Evolutionary conservation across 371 early-diverging fungal species (phyloP).

Genomic region (Rhizopus delemar): DNA sequence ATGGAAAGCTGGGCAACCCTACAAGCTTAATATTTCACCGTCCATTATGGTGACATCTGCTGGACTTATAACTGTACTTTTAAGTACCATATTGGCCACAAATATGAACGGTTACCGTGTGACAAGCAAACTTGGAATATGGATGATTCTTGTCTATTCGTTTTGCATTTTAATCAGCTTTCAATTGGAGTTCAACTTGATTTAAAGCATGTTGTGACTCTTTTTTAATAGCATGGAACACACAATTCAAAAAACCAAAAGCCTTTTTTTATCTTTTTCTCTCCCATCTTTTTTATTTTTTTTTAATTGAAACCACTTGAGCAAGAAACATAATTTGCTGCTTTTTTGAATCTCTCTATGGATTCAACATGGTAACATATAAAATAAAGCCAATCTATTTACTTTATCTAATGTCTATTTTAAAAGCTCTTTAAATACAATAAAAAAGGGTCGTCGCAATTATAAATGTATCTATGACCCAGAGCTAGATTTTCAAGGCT

Average conservation of each 20-base stretch:
- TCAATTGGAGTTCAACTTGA: slow-evolving; percentile 39
- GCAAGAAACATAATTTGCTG: not conserved
- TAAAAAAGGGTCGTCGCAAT: slow-evolving; percentile 37
- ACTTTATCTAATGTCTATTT: not conserved
- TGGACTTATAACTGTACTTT: slow-evolving; percentile 52
- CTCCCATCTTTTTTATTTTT: slow-evolving; percentile 1
- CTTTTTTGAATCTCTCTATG: slow-evolving; percentile 32
- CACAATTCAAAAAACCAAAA: not conserved
- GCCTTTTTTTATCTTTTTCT: slow-evolving; percentile 1
- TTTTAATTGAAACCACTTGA: not conserved
- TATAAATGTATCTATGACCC: slow-evolving; percentile 50
- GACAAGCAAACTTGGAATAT: slow-evolving; percentile 48
- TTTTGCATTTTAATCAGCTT: slow-evolving; percentile 50
- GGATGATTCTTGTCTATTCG: slow-evolving; percentile 54
- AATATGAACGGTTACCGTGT: slow-evolving; percentile 50
- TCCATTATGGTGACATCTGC: slow-evolving; percentile 56
- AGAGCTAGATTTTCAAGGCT: slow-evolving; percentile 39
- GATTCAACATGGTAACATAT: slow-evolving; percentile 34
- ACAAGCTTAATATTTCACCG: slow-evolving; percentile 53
- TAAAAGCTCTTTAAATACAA: slow-evolving; percentile 16
- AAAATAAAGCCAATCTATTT: not conserved
- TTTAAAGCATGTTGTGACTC: not conserved
- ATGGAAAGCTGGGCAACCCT: slow-evolving; percentile 40
- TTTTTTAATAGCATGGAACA: not conserved
- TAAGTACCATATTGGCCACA: slow-evolving; percentile 56